phyloP scores from a whole-genome alignment of 345 rosid species.

The Jatropha curcas region DNA sequence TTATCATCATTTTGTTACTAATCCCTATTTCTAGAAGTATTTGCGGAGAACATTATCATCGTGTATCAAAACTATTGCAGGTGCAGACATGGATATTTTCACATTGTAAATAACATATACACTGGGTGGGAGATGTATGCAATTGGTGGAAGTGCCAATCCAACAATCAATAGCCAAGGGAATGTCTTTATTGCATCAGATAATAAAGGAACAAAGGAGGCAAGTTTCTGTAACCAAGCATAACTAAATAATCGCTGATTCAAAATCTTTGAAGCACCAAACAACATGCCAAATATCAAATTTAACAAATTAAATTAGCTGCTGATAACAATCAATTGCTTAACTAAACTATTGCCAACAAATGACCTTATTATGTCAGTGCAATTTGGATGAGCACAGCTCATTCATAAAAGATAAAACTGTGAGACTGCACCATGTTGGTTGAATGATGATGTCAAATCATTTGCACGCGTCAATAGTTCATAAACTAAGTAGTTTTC shows the following conservation, averaged over 20 bases:
- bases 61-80: conserved; percentile 2
- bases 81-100: conserved; percentile 28
- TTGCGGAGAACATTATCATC: background rate
- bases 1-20: background rate
- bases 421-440: background rate
- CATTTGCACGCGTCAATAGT: background rate
- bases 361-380: background rate
- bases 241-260: background rate
- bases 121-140: conserved; percentile 22
- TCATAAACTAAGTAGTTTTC: background rate
- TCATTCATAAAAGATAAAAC: background rate
- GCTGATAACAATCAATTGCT: background rate
- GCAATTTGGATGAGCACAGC: background rate
- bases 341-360: background rate
- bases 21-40: background rate
- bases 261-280: background rate
- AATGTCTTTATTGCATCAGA: conserved; percentile 20
- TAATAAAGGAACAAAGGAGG: conserved; percentile 12
- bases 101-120: conserved; percentile 24
- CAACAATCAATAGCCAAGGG: conserved; percentile 27
- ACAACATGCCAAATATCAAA: background rate
- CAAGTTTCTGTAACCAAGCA: background rate
- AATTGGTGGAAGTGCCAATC: conserved; percentile 20
- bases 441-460: background rate
- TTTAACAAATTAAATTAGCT: background rate